These are phyloP conservation scores for Poronia punctata DNA, from an alignment of 495 filamentous ascomycete species.

Conservation along the genomic window DNA sequence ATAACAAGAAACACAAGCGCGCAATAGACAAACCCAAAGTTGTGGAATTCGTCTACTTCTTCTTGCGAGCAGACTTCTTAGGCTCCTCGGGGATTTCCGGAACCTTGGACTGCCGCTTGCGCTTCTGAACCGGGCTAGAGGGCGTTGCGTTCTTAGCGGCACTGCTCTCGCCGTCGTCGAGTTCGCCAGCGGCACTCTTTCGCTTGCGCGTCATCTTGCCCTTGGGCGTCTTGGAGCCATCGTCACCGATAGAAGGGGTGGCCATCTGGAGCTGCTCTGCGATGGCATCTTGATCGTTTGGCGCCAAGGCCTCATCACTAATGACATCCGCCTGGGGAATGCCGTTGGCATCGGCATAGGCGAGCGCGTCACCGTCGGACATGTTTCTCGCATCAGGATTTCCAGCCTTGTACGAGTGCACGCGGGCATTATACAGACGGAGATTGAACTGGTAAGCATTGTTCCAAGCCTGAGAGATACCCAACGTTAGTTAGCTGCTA, in stretches of 20 bases:
- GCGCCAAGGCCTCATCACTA: constrained; percentile 44
- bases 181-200: constrained; percentile 45
- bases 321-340: constrained; percentile 37
- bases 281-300: constrained; percentile 51
- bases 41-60: constrained; percentile 32
- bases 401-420: constrained; percentile 65
- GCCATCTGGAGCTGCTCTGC: constrained; percentile 49
- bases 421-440: constrained; percentile 61
- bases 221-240: constrained; percentile 44
- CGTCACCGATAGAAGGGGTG: constrained; percentile 26
- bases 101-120: constrained; percentile 49
- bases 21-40: neutral
- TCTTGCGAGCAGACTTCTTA: constrained; percentile 48
- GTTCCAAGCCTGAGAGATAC: constrained; percentile 55
- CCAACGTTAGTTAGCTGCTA: constrained; percentile 10
- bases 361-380: constrained; percentile 49
- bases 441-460: constrained; percentile 69
- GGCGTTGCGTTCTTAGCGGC: constrained; percentile 47
- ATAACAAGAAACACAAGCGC: neutral
- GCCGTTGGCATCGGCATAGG: constrained; percentile 48
- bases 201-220: constrained; percentile 37
- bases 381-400: constrained; percentile 58
- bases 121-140: constrained; percentile 57
- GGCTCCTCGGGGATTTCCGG: constrained; percentile 39
- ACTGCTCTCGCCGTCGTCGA: constrained; percentile 30